Conservation (phyloP, 83 land plant species). For the Thuja plicata region DNA sequence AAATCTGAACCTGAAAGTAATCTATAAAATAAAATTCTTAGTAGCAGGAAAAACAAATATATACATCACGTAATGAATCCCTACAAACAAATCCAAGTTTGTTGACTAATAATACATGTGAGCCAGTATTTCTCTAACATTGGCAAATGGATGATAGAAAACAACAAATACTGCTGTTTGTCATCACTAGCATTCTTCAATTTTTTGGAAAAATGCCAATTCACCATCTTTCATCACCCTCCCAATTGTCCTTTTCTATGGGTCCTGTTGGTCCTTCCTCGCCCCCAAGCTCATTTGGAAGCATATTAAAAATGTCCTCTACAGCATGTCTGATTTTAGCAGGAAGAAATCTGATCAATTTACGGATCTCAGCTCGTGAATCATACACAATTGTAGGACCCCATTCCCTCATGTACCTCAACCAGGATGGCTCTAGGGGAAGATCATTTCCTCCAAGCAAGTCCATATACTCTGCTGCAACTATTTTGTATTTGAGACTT, state of each 20-base stretch:
- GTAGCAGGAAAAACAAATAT: background rate
- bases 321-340: conserved; percentile 21
- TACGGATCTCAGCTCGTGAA: conserved; percentile 26
- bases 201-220: background rate
- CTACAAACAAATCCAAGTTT: background rate
- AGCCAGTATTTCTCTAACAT: background rate
- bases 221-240: conserved; percentile 65
- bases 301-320: conserved; percentile 28
- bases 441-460: conserved; percentile 8
- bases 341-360: conserved; percentile 24
- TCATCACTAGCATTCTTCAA: background rate
- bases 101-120: background rate
- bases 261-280: conserved; percentile 91
- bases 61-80: conserved; percentile 2
- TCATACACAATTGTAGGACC: conserved; percentile 49
- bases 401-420: conserved; percentile 59
- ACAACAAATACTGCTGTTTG: background rate
- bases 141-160: background rate
- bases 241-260: conserved; percentile 73
- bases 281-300: conserved; percentile 43
- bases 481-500: conserved; percentile 27
- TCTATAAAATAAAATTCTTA: background rate
- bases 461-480: conserved; percentile 45
- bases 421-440: conserved; percentile 44
- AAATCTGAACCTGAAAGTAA: background rate